Percentiles rank a stretch among this genome's conserved stretches.
phyloP scores from a whole-genome alignment of 208 protist species.

The Vickermania ingenoplastis region DNA sequence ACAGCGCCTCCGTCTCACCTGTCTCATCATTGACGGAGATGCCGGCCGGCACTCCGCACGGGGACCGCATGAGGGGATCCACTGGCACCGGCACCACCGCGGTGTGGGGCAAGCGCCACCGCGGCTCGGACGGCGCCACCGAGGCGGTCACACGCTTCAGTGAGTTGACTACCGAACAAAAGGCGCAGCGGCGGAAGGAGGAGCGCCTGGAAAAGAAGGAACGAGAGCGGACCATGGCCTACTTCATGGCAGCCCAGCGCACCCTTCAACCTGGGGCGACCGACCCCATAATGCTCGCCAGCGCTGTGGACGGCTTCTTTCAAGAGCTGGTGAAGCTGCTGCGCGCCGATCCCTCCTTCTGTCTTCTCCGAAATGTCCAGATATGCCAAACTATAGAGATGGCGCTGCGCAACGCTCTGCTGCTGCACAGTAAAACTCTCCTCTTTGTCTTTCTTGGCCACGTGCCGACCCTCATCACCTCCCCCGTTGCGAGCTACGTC shows the following conservation, averaged over 20 bases:
- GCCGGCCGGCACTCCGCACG: no score
- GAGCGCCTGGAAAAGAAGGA: conserved; percentile 86
- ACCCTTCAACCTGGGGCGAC: conserved; percentile 43
- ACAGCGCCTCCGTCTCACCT: no score
- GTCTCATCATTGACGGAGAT: no score
- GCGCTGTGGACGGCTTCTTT: conserved; percentile 85
- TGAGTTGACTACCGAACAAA: conserved; percentile 54
- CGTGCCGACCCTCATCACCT: conserved; percentile 49
- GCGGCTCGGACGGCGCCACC: conserved; percentile 13
- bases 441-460: conserved; percentile 78
- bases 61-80: no score
- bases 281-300: conserved; percentile 29
- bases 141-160: conserved; percentile 52
- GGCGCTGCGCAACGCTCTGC: conserved; percentile 51
- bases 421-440: conserved; percentile 80
- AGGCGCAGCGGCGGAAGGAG: conserved; percentile 49
- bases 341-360: conserved; percentile 47
- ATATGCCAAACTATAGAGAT: conserved; percentile 81
- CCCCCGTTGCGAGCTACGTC: conserved; percentile 78
- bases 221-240: conserved; percentile 65
- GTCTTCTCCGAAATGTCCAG: conserved; percentile 69
- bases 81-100: no score
- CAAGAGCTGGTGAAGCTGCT: conserved; percentile 80
- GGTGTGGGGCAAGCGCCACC: conserved; percentile 26
- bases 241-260: conserved; percentile 76